Percentiles rank a stretch among this genome's conserved stretches.
Evolutionary conservation across 306 rosid species (phyloP).

Genomic region (Acacia confusa): DNA sequence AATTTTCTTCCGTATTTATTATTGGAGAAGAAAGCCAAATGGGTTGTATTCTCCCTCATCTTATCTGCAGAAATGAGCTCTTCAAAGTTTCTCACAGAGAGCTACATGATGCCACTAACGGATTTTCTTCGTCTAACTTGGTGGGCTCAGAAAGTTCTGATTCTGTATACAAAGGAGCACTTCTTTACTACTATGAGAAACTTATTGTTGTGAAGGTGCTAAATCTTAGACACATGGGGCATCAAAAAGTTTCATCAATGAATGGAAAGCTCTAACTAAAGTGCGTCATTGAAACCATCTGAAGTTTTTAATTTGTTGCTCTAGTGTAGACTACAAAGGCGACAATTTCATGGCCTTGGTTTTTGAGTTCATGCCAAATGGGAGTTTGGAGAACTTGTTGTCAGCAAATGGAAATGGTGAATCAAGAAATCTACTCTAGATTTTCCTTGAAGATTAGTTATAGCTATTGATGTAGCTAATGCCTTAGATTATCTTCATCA

Average conservation of each 20-base stretch:
- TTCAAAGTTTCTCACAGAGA: background rate
- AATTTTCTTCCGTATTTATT: background rate
- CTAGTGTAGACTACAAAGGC: no score
- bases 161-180: background rate
- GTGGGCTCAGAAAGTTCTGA: background rate
- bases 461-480: no score
- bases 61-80: background rate
- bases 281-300: no score
- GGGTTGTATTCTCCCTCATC: background rate
- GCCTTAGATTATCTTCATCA: no score
- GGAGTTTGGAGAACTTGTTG: no score
- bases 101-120: background rate
- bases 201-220: background rate
- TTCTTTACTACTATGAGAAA: background rate
- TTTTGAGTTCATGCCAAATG: no score
- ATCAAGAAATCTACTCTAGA: no score
- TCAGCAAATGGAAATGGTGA: no score
- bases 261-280: background rate
- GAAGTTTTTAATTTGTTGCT: no score
- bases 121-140: background rate
- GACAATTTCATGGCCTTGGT: no score
- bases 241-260: background rate
- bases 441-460: no score
- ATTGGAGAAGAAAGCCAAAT: background rate
- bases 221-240: background rate